Percentiles rank a stretch among this genome's conserved stretches.
Conservation (phyloP, 2,329 filamentous ascomycete genomes). For the Colletotrichum horii region DNA sequence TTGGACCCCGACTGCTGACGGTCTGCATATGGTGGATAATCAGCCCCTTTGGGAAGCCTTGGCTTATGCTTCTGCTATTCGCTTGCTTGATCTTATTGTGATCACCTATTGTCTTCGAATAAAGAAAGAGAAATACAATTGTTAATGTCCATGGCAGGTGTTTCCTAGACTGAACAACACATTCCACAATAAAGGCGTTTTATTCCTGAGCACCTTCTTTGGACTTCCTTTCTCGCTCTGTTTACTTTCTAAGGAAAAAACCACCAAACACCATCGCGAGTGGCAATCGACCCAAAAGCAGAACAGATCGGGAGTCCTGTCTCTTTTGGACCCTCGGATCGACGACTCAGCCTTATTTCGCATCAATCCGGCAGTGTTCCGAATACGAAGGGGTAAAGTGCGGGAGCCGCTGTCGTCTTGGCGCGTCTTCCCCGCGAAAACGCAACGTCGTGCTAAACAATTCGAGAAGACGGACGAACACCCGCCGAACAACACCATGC, state of each 20-base stretch:
- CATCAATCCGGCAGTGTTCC: background rate
- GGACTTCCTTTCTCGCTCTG: background rate
- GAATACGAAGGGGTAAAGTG: background rate
- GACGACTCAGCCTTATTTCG: background rate
- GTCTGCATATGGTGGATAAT: background rate
- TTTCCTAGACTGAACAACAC: too few relatives aligned
- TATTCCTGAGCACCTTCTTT: too few relatives aligned
- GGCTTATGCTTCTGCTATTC: too few relatives aligned
- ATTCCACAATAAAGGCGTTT: background rate
- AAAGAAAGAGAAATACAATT: too few relatives aligned
- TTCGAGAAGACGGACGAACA: conserved; percentile 1
- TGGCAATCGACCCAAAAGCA: background rate
- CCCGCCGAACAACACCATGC: background rate
- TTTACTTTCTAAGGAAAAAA: background rate
- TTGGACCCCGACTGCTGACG: background rate
- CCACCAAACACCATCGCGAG: rapidly evolving
- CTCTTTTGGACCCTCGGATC: background rate
- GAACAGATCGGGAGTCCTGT: background rate
- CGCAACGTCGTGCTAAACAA: background rate
- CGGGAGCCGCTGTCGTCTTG: background rate
- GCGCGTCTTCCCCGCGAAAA: background rate
- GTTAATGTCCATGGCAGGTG: too few relatives aligned
- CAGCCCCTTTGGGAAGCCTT: background rate
- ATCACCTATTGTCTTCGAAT: too few relatives aligned
- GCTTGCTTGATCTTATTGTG: too few relatives aligned